Evolutionary conservation across 2,329 filamentous ascomycete genomes (phyloP).

Genomic region (Periconia digitata): DNA sequence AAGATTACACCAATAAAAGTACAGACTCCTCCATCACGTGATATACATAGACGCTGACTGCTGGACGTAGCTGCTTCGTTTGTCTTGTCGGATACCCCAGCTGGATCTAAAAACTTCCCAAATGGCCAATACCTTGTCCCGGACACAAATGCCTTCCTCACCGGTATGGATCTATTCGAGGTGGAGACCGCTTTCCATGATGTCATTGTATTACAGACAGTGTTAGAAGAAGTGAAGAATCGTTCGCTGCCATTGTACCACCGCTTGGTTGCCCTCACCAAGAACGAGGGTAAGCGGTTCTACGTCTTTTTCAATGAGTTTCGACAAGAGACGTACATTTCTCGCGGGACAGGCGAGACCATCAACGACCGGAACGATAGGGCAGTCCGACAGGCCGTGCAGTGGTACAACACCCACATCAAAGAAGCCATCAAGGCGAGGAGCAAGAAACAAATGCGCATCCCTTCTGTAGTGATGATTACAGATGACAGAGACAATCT

Average conservation of each 20-base stretch:
- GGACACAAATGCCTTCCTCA: conserved; percentile 93
- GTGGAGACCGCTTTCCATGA: conserved; percentile 90
- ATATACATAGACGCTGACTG: conserved; percentile 14
- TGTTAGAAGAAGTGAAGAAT: conserved; percentile 93
- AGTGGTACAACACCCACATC: conserved; percentile 89
- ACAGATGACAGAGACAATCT: conserved; percentile 91
- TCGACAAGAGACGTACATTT: conserved; percentile 83
- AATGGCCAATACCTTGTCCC: conserved; percentile 92
- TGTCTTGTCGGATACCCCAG: conserved; percentile 84
- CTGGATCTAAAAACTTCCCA: conserved; percentile 78
- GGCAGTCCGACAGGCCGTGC: conserved; percentile 80
- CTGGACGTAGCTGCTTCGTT: conserved; percentile 68
- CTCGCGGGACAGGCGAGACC: conserved; percentile 72
- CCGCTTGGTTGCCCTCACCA: conserved; percentile 83
- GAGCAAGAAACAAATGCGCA: conserved; percentile 52
- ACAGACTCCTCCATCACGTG: conserved; percentile 9
- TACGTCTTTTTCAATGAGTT: conserved; percentile 99
- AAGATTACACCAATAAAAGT: conserved; percentile 79
- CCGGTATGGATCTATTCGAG: conserved; percentile 96
- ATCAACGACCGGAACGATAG: conserved; percentile 98
- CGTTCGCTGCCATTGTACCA: conserved; percentile 94
- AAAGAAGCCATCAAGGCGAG: conserved; percentile 60
- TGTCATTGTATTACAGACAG: conserved; percentile 94
- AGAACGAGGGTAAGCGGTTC: conserved; percentile 95
- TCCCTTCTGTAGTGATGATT: conserved; percentile 85